Evolutionary conservation across 2,329 filamentous ascomycete species (phyloP).

Genomic region (Xylariales sp.): DNA sequence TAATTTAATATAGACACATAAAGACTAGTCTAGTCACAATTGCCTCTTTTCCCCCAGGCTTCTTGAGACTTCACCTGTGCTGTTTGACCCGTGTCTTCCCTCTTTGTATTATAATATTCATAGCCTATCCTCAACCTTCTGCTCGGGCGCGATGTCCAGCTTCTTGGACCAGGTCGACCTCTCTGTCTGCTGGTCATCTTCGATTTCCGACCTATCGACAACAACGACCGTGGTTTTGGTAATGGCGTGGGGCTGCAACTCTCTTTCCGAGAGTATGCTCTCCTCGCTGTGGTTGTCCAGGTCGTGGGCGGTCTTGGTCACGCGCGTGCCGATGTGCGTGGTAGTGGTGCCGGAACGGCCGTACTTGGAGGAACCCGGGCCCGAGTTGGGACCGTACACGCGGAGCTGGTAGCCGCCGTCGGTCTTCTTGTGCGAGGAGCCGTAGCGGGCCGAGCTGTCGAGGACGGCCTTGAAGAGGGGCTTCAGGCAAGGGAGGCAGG

Average conservation of each 20-base stretch:
- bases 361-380: slow-evolving; percentile 7
- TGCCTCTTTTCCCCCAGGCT: too few relatives aligned
- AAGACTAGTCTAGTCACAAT: too few relatives aligned
- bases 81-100: too few relatives aligned
- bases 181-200: not conserved
- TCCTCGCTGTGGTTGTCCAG: slow-evolving; percentile 8
- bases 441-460: slow-evolving; percentile 6
- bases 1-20: too few relatives aligned
- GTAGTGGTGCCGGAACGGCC: slow-evolving; percentile 30
- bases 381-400: slow-evolving; percentile 16
- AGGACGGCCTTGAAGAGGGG: slow-evolving; percentile 7
- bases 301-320: slow-evolving; percentile 2
- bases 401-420: not conserved
- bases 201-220: slow-evolving; percentile 6
- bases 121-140: not conserved
- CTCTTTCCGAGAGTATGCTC: slow-evolving; percentile 2
- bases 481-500: slow-evolving; percentile 8
- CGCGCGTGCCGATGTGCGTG: not conserved
- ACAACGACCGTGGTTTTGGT: slow-evolving; percentile 13
- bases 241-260: slow-evolving; percentile 6
- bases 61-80: too few relatives aligned
- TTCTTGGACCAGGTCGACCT: not conserved
- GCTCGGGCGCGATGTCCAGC: not conserved
- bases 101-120: too few relatives aligned
- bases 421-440: not conserved